Base-by-base conservation (phyloP, 352 stramenopile species). In the Hyaloperonospora arabidopsidis region DNA sequence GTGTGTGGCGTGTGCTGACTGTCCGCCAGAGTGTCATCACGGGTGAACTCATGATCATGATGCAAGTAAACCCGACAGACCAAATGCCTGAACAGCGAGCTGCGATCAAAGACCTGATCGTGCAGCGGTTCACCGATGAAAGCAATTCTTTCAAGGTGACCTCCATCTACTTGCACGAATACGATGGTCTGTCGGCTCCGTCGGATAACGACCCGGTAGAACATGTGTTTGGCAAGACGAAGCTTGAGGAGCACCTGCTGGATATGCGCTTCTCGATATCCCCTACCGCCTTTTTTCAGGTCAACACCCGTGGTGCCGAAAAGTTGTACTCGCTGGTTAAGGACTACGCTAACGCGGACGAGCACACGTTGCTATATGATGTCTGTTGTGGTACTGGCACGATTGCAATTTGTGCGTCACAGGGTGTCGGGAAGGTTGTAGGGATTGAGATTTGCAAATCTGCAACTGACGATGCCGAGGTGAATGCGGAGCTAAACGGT, bases 311-410 rank as follows among this genome's bases (percentile, higher is more conserved):
- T 38, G 91, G 89, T 44, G 96, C 96, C 0, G 95, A 98, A 70
- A 80, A 89, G 34, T 80, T 99, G 0, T 99, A 98, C 72, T 81
- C 84, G 45, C 83, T 97, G 55, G 90, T 98, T n/a, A 87, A 97
- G 48, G 72, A 97, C 39, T 81, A 86, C 53, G 76, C 87, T 52
- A 70, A 73, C 15, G 72, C 72, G 17, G 68, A 89, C 43, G 72
- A 80, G 34, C 68, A 91, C 46, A 97, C 79, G 22, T 57, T 97
- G 32, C 67, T 98, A 2, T 96, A 99, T 52, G 96, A 99, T 61
- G 96, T 99, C 15, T 99, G 96, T 71, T 99, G 96, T 64, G 97
- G 96, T 17, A 99, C 97, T 14, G 97, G 97, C 32, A 98, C 95
- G 5, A 99, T 99, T 53, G 97, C 96, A 0, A 96, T 98, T 54